Percentiles rank a stretch among this genome's conserved stretches.
Evolutionary conservation across 495 filamentous ascomycete genomes (phyloP).

Genomic region (Neurospora intermedia): DNA sequence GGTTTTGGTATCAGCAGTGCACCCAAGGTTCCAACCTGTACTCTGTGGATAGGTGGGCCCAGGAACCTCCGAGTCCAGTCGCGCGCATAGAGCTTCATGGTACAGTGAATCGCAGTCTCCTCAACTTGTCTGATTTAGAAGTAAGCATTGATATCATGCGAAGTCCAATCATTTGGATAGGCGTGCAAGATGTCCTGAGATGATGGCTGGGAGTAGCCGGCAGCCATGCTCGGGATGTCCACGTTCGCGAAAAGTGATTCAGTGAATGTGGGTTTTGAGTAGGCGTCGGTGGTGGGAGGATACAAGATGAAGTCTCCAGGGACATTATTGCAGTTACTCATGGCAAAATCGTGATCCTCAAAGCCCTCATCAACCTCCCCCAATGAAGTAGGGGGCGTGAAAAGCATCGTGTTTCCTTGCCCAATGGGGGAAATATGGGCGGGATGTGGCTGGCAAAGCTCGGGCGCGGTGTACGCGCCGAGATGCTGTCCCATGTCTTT

Average conservation of each 20-base stretch:
- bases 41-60: not conserved
- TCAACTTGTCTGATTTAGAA: slow-evolving; percentile 1
- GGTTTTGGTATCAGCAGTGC: not conserved
- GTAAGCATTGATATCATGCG: slow-evolving; percentile 23
- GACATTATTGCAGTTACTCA: slow-evolving; percentile 10
- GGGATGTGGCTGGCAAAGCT: slow-evolving; percentile 26
- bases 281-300: slow-evolving; percentile 9
- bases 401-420: slow-evolving; percentile 54
- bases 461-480: slow-evolving; percentile 19
- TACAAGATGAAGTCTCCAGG: slow-evolving; percentile 25
- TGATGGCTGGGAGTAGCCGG: slow-evolving; percentile 29
- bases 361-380: slow-evolving; percentile 36
- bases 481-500: slow-evolving; percentile 30
- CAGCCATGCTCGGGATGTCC: slow-evolving; percentile 26
- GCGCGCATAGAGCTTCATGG: not conserved
- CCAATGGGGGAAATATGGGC: slow-evolving; percentile 51
- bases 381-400: slow-evolving; percentile 43
- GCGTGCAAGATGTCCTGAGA: slow-evolving; percentile 28
- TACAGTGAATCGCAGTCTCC: not conserved
- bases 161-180: slow-evolving; percentile 32
- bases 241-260: slow-evolving; percentile 24
- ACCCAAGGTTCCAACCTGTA: not conserved
- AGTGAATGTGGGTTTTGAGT: slow-evolving; percentile 22
- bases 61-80: not conserved
- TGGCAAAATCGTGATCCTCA: slow-evolving; percentile 26